Conservation (phyloP, 169 alveolate genomes). For the Plasmodium reichenowi region DNA sequence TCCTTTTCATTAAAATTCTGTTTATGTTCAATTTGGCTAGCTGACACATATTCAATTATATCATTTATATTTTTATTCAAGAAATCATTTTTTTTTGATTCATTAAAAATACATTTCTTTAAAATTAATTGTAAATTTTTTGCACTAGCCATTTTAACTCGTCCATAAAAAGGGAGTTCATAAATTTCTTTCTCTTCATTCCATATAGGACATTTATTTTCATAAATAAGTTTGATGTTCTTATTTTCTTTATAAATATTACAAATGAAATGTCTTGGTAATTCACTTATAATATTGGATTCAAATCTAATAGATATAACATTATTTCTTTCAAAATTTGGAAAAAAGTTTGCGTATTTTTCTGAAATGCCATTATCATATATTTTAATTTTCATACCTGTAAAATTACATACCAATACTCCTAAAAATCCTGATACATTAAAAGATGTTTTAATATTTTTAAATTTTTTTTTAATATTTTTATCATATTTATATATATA, state of each 20-base stretch:
- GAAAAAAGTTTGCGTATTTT: constrained; percentile 69
- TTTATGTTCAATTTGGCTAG: neutral
- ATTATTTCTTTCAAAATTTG: constrained; percentile 66
- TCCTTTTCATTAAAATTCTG: neutral
- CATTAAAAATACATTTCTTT: constrained; percentile 64
- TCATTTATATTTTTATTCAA: constrained; percentile 56
- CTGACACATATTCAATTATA: constrained; percentile 63
- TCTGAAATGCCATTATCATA: constrained; percentile 72
- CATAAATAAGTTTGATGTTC: constrained; percentile 58
- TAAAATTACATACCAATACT: constrained; percentile 63
- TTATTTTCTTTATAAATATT: constrained; percentile 65
- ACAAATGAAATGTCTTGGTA: constrained; percentile 75
- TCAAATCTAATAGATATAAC: constrained; percentile 55
- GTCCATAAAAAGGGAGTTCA: constrained; percentile 83
- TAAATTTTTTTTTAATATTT: constrained; percentile 45
- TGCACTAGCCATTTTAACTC: constrained; percentile 83
- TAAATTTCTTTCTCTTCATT: constrained; percentile 81
- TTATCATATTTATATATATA: constrained; percentile 71
- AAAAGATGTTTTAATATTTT: constrained; percentile 24
- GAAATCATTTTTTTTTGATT: constrained; percentile 22
- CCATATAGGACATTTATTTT: constrained; percentile 79
- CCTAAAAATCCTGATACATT: constrained; percentile 74
- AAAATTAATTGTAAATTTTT: constrained; percentile 83
- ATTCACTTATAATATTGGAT: constrained; percentile 72
- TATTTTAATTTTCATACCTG: constrained; percentile 75